phyloP scores from a whole-genome alignment of 2,329 filamentous ascomycete genomes.

The Botryotinia globosa region DNA sequence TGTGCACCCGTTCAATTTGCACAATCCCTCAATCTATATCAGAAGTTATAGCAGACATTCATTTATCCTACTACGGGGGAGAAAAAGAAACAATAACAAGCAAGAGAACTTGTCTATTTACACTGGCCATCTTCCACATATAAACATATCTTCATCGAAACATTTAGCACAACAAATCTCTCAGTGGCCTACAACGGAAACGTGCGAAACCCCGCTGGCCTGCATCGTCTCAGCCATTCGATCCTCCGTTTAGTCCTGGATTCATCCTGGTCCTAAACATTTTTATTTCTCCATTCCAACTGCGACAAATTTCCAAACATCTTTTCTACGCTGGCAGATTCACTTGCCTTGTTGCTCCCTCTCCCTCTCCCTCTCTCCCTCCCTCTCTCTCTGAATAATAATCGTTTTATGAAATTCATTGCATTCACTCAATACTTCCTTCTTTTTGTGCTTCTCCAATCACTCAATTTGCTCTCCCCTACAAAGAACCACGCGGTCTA shows the following conservation, averaged over 20 bases:
- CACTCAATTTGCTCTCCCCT: slow-evolving; percentile 20
- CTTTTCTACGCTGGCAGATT: slow-evolving; percentile 13
- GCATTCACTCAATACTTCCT: not conserved
- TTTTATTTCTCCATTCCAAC: slow-evolving; percentile 20
- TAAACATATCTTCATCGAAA: not conserved
- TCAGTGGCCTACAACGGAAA: slow-evolving; percentile 17
- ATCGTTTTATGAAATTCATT: slow-evolving; percentile 14
- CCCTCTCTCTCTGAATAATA: not conserved
- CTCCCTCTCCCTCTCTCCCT: not conserved
- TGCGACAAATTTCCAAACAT: slow-evolving; percentile 19
- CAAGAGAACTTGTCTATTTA: not conserved
- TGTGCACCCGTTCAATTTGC: not conserved
- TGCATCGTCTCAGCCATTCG: slow-evolving; percentile 21
- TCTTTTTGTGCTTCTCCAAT: not conserved
- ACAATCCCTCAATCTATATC: not conserved
- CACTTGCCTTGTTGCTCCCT: not conserved
- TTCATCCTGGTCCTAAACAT: slow-evolving; percentile 20
- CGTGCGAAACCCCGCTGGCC: slow-evolving; percentile 17
- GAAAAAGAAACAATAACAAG: not conserved
- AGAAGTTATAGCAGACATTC: not conserved
- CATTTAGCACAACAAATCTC: slow-evolving; percentile 1
- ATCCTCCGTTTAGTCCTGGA: slow-evolving; percentile 17
- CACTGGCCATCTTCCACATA: not conserved
- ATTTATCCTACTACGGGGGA: not conserved
- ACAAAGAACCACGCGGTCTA: slow-evolving; percentile 31